phyloP scores from a whole-genome alignment of 163 green algal species.

The Volvox carteri region DNA sequence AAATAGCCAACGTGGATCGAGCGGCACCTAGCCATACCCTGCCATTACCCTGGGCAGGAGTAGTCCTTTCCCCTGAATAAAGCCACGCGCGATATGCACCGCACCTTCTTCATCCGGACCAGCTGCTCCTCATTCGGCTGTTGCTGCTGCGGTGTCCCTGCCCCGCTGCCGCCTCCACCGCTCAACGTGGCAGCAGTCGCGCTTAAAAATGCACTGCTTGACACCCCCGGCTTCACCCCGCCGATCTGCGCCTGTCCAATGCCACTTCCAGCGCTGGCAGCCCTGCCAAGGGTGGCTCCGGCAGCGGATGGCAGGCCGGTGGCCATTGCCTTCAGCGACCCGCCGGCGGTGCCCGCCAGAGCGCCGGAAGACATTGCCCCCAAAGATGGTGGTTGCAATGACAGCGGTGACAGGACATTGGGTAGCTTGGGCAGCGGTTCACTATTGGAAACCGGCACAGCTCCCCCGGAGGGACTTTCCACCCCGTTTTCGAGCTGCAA shows the following conservation, averaged over 20 bases:
- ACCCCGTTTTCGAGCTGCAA: slow-evolving; percentile 25
- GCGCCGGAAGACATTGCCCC: neutral
- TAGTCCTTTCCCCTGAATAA: too few relatives aligned
- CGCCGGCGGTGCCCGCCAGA: neutral
- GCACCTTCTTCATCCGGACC: slow-evolving; percentile 8
- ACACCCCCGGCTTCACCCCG: neutral
- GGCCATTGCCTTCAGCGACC: neutral
- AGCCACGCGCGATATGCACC: too few relatives aligned
- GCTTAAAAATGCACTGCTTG: neutral
- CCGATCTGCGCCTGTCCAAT: neutral
- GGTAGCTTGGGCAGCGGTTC: slow-evolving; percentile 1
- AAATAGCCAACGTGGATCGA: too few relatives aligned
- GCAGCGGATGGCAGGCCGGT: neutral
- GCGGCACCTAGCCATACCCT: too few relatives aligned
- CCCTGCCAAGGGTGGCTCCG: neutral
- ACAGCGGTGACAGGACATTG: neutral
- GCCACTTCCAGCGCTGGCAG: neutral
- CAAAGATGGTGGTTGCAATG: neutral
- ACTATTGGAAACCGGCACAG: neutral
- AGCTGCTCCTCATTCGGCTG: slow-evolving; percentile 36
- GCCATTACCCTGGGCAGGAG: too few relatives aligned
- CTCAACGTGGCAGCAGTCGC: neutral
- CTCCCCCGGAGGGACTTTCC: neutral
- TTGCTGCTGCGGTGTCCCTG: neutral
- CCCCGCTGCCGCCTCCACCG: neutral